Percentiles rank a stretch among this genome's conserved stretches.
Conservation (phyloP, 768 basidiomycete species). For the Cubamyces lactineus region DNA sequence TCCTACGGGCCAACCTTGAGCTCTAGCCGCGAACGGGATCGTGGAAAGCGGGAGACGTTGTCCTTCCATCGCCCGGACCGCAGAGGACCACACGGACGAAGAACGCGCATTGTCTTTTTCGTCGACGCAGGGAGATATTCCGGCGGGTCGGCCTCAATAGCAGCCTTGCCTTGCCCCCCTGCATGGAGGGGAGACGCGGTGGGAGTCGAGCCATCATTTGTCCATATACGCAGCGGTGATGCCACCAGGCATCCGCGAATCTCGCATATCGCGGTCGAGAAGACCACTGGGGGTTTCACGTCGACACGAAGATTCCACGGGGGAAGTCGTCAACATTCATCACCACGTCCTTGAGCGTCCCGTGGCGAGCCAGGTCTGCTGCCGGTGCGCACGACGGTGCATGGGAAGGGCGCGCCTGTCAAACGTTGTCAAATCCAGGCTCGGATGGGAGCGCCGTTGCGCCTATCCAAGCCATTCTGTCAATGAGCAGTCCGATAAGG, state of each 20-base stretch:
- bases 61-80: too few relatives aligned
- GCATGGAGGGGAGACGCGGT: background rate
- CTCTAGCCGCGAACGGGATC: too few relatives aligned
- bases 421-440: background rate
- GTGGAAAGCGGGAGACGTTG: too few relatives aligned
- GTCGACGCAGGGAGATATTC: too few relatives aligned
- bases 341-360: background rate
- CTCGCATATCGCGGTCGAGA: constrained; percentile 8
- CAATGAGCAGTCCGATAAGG: background rate
- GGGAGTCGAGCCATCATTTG: constrained; percentile 7
- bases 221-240: constrained; percentile 5
- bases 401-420: background rate
- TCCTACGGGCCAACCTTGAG: background rate
- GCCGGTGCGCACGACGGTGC: background rate
- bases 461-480: background rate
- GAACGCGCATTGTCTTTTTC: too few relatives aligned
- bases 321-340: background rate
- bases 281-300: background rate
- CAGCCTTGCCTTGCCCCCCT: background rate
- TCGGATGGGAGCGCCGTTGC: background rate
- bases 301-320: constrained; percentile 6
- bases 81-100: too few relatives aligned
- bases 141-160: too few relatives aligned
- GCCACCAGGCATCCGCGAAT: constrained; percentile 13
- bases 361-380: background rate